These are phyloP conservation scores for Yarrowia sp. DNA, from an alignment of 805 yeast genomes.

Conservation along the genomic window DNA sequence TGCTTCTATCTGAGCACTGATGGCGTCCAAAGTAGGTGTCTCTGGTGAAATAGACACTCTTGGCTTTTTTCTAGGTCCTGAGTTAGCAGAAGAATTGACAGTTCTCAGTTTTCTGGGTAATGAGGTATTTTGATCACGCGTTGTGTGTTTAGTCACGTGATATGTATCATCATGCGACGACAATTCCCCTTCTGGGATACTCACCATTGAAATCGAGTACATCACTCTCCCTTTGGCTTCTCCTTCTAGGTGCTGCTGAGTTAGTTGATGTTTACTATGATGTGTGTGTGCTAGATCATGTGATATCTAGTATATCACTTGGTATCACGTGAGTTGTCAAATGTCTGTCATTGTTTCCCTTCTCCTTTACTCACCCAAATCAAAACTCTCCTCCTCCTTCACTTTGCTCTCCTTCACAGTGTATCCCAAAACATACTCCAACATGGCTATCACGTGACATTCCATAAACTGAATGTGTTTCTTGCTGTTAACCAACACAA, in stretches of 20 bases:
- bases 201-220: conserved; percentile 5
- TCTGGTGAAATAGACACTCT: background rate
- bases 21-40: background rate
- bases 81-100: background rate
- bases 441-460: conserved; percentile 8
- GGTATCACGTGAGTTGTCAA: background rate
- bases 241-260: background rate
- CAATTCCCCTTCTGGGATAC: background rate
- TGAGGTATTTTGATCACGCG: no score
- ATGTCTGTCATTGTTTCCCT: no score
- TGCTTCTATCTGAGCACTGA: conserved; percentile 7
- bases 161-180: background rate
- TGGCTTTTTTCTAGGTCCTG: conserved; percentile 21
- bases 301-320: no score
- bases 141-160: background rate
- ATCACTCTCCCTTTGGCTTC: background rate
- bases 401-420: background rate
- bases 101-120: no score
- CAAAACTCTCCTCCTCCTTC: background rate
- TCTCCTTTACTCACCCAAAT: conserved; percentile 4
- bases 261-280: no score
- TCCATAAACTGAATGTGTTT: background rate
- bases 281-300: no score
- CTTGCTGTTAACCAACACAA: conserved; percentile 5
- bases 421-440: conserved; percentile 9